Evolutionary conservation across 306 rosid species (phyloP), one percentile per base, ranked within the genome.

Genomic region (Ormosia semicastrata): DNA sequence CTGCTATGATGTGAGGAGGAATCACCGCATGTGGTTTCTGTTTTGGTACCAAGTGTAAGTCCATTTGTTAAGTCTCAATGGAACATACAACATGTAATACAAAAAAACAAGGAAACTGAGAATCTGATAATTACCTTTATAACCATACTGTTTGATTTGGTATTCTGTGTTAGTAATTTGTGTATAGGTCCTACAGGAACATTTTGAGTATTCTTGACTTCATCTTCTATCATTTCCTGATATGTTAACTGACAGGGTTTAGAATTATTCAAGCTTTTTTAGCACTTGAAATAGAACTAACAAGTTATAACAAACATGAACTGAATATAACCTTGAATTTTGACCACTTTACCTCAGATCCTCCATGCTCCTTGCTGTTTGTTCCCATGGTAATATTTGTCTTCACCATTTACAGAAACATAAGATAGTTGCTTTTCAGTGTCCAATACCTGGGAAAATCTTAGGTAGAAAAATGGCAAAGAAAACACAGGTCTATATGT

Each of bases 61-160:
- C 71, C 71, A 46, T 43, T 7, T 15, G 14, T 60, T 69, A 70
- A 50, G 52, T 56, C 47, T 40, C 57, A 52, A 68, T 44, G 47
- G 58, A 62, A 36, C 50, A 71, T 49, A 24, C 59, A 36, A 32
- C 37, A 30, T 34, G 8, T 18, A n/a, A 17, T 24, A 59, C 39
- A 18, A 44, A 56, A 56, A 18, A 29, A 33, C 9, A 4, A 46
- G 14, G 33, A 63, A 76, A n/a, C 6, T 36, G 9, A 59, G 65
- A 53, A 24, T 57, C 10, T 60, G 70, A 7, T 47, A 7, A 49
- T 40, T 89, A 94, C 98, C 97, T 94, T 92, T 7, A 92, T 58
- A 69, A 90, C 90, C 94, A 92, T 67, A 77, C 94, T 91, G 89
- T 81, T 92, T 85, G 98, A 91, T 76, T 91, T 92, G 81, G 86